These are phyloP conservation scores for Scytalidium lignicola DNA, from an alignment of 2,329 filamentous ascomycete species.

Conservation along the genomic window DNA sequence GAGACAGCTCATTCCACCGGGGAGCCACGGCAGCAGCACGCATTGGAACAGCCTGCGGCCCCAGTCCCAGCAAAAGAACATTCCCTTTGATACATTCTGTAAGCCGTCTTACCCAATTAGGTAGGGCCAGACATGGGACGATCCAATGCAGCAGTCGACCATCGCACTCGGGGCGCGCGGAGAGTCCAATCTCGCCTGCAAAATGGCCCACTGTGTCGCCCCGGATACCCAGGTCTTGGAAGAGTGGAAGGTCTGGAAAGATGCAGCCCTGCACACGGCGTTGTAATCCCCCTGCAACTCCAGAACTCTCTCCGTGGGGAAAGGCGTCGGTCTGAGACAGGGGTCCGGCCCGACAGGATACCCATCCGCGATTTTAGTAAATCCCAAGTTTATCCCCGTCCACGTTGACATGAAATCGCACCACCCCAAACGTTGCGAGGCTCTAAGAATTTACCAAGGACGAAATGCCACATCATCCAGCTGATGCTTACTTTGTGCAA, in stretches of 20 bases:
- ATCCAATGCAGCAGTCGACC: neutral
- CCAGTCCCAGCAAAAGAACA: conserved; percentile 13
- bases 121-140: neutral
- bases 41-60: neutral
- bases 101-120: neutral
- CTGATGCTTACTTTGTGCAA: neutral
- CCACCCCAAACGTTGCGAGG: neutral
- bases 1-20: conserved; percentile 21
- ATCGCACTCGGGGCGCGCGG: neutral
- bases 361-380: neutral
- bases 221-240: neutral
- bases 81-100: neutral
- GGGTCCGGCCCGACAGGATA: neutral
- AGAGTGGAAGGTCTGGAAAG: neutral
- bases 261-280: neutral
- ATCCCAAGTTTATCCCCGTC: neutral
- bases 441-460: neutral
- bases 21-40: conserved; percentile 7
- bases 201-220: neutral
- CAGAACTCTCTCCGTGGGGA: neutral
- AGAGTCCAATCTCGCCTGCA: neutral
- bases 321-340: neutral
- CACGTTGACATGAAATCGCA: neutral
- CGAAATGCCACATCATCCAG: neutral
- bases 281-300: neutral